Evolutionary conservation across 192 early-diverging fungal genomes (phyloP), one percentile per base, ranked within the genome.

Genomic region (Borealophlyctis nickersoniae): DNA sequence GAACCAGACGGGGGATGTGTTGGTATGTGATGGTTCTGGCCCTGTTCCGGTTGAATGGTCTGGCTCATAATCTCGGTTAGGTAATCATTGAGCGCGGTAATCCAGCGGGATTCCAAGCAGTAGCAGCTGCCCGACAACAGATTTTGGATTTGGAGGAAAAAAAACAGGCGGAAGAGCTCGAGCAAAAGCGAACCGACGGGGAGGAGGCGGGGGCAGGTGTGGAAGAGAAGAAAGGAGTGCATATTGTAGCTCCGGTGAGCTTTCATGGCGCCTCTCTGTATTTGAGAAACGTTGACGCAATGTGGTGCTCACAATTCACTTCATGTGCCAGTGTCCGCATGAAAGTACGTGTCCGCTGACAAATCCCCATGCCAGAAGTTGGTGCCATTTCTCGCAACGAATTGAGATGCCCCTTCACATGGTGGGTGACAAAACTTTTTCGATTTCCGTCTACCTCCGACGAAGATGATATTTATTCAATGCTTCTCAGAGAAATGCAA

Each of bases 341-440:
- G 88, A 91, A 39, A 75, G 76, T 1, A 61, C 77, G 0, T 92
- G 92, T 52, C 93, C 93, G 0, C 67, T 92, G 33, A 56, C 76
- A 27, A 67, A 66, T n/a, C 82, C 39, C 39, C 39, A 19, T 19
- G 39, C 80, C 0, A 61, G 74, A 19, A 60, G 66, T 51, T 93
- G 90, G 90, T 88, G 90, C 35, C 89, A 92, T 56, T 93, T 91
- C 63, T 91, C 89, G 26, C 93, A 95, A 65, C 73, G 86, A 27
- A 75, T 88, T 24, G 86, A 90, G 53, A 75, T 87, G 11, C 84
- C 88, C 0, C 58, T 54, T 16, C 84, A 79, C 58, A 77, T 88
- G 67, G 75, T 81, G 71, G 60, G 62, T 62, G 31, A 56, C 35
- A 36, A 74, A 13, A n/a, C n/a, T n/a, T n/a, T n/a, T n/a, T n/a